These are phyloP conservation scores for Juglanconis sp. DNA, from an alignment of 2,329 filamentous ascomycete genomes.

Conservation along the genomic window DNA sequence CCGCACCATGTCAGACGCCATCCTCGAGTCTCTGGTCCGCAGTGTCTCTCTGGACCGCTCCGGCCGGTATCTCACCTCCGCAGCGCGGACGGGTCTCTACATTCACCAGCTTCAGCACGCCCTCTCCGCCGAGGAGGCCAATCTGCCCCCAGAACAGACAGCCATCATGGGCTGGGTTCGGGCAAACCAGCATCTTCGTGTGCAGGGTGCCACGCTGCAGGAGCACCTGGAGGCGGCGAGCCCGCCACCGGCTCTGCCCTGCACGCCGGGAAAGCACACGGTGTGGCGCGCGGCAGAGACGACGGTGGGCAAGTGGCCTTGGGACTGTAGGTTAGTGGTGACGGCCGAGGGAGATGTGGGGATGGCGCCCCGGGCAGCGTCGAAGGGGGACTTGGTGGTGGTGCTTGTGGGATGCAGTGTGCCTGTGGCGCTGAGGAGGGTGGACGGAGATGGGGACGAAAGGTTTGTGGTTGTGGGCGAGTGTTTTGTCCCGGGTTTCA, in stretches of 20 bases:
- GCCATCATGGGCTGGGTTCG: neutral
- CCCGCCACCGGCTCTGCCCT: neutral
- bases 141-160: neutral
- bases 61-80: neutral
- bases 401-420: slow-evolving; percentile 1
- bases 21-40: neutral
- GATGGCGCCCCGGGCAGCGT: neutral
- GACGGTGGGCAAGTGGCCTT: neutral
- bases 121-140: neutral
- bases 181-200: neutral
- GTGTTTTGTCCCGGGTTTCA: neutral
- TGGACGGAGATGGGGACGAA: neutral
- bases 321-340: neutral
- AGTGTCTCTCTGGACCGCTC: neutral
- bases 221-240: neutral
- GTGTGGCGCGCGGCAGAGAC: neutral
- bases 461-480: neutral
- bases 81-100: neutral
- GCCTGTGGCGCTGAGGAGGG: neutral
- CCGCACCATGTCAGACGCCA: neutral
- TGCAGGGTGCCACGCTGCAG: neutral
- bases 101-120: neutral
- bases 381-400: neutral
- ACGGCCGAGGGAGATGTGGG: neutral
- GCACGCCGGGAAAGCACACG: neutral